A percentile compares a stretch with the other conserved stretches of the same genome.
Evolutionary conservation across 176 grass and related monocot genomes (phyloP).

Genomic region (Rhynchospora tenuis): DNA sequence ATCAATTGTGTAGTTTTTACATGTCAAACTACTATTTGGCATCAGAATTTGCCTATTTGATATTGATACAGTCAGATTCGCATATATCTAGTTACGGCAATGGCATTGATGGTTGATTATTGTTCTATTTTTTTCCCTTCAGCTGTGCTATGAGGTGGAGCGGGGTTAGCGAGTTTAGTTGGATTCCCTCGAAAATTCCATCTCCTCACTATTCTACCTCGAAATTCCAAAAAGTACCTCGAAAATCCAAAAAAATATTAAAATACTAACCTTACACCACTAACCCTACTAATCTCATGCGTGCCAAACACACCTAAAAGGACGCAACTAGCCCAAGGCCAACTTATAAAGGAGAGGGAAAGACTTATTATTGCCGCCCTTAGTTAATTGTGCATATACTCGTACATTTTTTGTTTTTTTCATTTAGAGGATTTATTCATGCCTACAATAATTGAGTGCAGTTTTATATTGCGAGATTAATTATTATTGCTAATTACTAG

Average conservation of each 20-base stretch:
- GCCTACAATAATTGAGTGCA: not conserved
- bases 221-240: too few species aligned
- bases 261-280: too few species aligned
- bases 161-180: too few species aligned
- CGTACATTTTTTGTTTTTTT: not conserved
- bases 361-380: not conserved
- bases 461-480: not conserved
- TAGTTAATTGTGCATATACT: not conserved
- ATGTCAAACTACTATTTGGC: not conserved
- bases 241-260: too few species aligned
- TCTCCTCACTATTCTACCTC: too few species aligned
- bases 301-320: too few species aligned
- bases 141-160: not conserved
- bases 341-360: slow-evolving; percentile 1
- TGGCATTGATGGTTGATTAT: not conserved
- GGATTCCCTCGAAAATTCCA: too few species aligned
- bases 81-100: not conserved
- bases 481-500: too few species aligned
- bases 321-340: not conserved
- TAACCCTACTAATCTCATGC: too few species aligned
- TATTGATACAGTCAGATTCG: not conserved
- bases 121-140: not conserved
- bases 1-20: not conserved
- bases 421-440: not conserved
- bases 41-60: not conserved